Conservation (phyloP, 2,329 filamentous ascomycete species). For the Pyrenophora seminiperda region DNA sequence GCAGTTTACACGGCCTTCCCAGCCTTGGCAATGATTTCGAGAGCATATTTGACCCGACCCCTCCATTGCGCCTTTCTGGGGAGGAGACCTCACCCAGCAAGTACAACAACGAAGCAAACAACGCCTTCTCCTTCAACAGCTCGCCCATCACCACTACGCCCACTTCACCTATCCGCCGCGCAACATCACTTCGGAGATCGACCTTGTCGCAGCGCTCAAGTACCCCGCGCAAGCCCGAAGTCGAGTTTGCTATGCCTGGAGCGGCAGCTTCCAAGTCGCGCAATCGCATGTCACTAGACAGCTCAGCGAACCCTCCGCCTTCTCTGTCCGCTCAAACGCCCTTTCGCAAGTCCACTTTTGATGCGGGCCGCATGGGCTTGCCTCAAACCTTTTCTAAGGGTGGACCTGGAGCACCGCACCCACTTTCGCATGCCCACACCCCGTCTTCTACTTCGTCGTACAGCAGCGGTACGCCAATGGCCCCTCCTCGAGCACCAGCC, state of each 20-base stretch:
- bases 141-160: constrained; percentile 40
- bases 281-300: constrained; percentile 78
- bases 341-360: constrained; percentile 45
- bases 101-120: constrained; percentile 41
- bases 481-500: constrained; percentile 46
- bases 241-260: constrained; percentile 60
- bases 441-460: constrained; percentile 85
- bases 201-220: constrained; percentile 78
- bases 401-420: constrained; percentile 59
- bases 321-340: constrained; percentile 67
- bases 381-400: constrained; percentile 30
- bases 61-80: constrained; percentile 21
- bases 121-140: constrained; percentile 41
- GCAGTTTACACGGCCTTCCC: constrained; percentile 79
- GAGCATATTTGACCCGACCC: constrained; percentile 73
- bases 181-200: constrained; percentile 80
- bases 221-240: constrained; percentile 49
- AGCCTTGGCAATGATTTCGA: constrained; percentile 64
- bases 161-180: constrained; percentile 47
- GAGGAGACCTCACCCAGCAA: constrained; percentile 30
- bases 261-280: constrained; percentile 62
- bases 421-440: constrained; percentile 82
- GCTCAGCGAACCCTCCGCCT: constrained; percentile 65
- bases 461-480: constrained; percentile 61
- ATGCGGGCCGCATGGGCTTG: constrained; percentile 34